phyloP scores from a whole-genome alignment of 345 rosid genomes.

The Nephelium lappaceum region DNA sequence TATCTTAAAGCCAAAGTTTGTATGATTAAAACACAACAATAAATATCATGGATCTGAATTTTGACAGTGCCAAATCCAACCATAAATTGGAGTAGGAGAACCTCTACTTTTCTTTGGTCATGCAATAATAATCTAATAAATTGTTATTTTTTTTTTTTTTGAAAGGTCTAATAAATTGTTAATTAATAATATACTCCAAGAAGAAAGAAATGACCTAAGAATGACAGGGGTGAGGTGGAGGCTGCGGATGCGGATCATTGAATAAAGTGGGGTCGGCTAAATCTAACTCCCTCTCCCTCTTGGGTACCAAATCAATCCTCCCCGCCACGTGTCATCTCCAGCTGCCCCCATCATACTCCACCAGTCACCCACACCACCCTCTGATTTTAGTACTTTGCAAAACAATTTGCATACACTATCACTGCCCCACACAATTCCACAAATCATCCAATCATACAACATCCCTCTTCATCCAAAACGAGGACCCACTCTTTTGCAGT shows the following conservation, averaged over 20 bases:
- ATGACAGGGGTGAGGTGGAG: background rate
- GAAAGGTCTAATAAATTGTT: too few relatives aligned
- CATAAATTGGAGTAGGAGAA: background rate
- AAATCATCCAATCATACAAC: background rate
- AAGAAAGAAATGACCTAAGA: background rate
- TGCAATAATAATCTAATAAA: background rate
- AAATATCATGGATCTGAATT: background rate
- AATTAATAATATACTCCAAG: too few relatives aligned
- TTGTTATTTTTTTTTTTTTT: too few relatives aligned
- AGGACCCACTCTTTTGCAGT: conserved; percentile 15
- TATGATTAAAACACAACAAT: background rate
- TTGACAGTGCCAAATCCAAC: background rate
- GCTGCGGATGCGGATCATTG: background rate
- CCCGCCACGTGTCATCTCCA: conserved; percentile 2
- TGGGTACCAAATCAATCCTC: background rate
- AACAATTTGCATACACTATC: too few relatives aligned
- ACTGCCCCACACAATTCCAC: background rate
- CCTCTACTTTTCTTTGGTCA: background rate
- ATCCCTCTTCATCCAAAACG: background rate
- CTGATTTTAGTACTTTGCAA: background rate
- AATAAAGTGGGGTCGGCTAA: background rate
- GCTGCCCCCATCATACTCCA: background rate
- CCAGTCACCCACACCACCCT: background rate
- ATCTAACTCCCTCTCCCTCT: background rate
- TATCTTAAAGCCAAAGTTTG: conserved; percentile 1